Evolutionary conservation across 2,329 filamentous ascomycete species (phyloP), one percentile per base, ranked within the genome.

Genomic region (Ophiostoma himal-ulmi): DNA sequence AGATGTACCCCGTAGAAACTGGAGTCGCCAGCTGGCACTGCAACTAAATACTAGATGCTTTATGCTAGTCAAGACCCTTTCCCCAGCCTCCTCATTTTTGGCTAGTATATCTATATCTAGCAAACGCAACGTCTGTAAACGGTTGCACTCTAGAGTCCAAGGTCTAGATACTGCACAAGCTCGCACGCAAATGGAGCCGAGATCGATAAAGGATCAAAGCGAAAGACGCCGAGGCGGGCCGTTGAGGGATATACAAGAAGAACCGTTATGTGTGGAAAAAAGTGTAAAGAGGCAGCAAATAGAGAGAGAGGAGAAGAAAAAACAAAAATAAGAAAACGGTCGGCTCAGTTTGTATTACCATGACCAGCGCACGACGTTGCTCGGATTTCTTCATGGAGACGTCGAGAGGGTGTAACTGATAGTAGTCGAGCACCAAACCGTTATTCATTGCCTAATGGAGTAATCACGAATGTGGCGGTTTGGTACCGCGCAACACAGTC

Each of bases 11-110:
- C 60, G 60, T 64, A 36, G 60, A 64, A 60, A 60, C 54, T 64
- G 60, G 60, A 64, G 60, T 36, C 30, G 60, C 60, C 60, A 64
- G 30, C 60, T 64, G 60, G 57, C 57, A 36, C 30, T 64, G 60
- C 60, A 64, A 17, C 54, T 60, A 60, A 22, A 60, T 14, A 17
- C 57, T 36, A 36, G 57, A 57, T 20, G 14, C 44, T 20, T 2
- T 30, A 30, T 30, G 30, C 44, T 48, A n/a, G 44, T 20, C 44
- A 17, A 48, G 17, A 48, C 44, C 22, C n/a, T 57, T 57, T 26
- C 22, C 52, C 52, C 52, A 57, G 52, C 52, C 52, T 26, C 52
- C 52, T 20, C 17, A 48, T n/a, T 48, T 48, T 48, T n/a, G 5
- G 8, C 41, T 44, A 44, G 39, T 14, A 41, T 41, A 41, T 41